Evolutionary conservation across 2,329 filamentous ascomycete species (phyloP).

Genomic region (Tolypocladium guangdongense): DNA sequence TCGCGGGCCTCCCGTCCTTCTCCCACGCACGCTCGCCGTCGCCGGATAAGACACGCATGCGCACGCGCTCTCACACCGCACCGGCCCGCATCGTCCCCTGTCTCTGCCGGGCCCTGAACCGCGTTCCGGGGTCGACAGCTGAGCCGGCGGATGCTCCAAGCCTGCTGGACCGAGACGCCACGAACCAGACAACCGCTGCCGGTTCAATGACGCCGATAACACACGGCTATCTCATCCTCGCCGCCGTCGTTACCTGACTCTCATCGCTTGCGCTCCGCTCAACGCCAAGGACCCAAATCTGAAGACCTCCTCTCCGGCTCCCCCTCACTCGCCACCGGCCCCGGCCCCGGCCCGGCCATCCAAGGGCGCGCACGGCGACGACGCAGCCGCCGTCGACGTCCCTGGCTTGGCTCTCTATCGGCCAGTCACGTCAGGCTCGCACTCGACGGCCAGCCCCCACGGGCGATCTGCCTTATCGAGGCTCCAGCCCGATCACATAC

Average conservation of each 20-base stretch:
- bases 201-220: constrained; percentile 45
- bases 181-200: constrained; percentile 4
- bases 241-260: constrained; percentile 39
- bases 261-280: background rate
- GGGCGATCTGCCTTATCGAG: background rate
- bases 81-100: background rate
- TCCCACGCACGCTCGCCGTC: constrained; percentile 2
- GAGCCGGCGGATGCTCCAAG: background rate
- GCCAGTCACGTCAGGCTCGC: background rate
- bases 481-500: background rate
- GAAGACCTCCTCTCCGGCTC: background rate
- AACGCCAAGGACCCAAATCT: background rate
- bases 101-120: background rate
- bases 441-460: background rate
- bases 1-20: constrained; percentile 5
- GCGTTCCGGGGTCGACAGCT: background rate
- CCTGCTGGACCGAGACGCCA: background rate
- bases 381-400: background rate
- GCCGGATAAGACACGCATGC: constrained; percentile 6
- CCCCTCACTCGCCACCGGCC: background rate
- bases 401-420: background rate
- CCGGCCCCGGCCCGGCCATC: background rate
- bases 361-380: background rate
- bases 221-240: constrained; percentile 45
- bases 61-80: constrained; percentile 1